Evolutionary conservation across 441 rosid species (phyloP).

Genomic region (Pelargonium cotyledonis): DNA sequence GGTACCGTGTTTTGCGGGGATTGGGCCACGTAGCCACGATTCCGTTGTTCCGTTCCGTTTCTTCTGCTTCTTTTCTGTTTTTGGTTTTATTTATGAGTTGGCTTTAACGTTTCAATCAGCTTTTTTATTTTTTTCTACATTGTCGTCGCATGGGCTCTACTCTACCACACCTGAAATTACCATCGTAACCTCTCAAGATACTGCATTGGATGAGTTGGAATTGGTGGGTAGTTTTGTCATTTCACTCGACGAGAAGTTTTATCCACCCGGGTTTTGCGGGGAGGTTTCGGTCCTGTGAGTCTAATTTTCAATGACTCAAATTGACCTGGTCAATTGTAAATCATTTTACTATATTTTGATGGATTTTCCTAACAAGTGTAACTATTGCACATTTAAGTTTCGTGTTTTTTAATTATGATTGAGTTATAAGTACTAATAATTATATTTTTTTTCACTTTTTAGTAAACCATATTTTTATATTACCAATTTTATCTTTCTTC

Average conservation of each 20-base stretch:
- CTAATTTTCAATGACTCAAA: no score
- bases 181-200: conserved; percentile 3
- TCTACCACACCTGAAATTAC: not conserved
- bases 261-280: conserved; percentile 23
- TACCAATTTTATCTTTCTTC: no score
- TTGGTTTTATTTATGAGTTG: not conserved
- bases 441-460: no score
- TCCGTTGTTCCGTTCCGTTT: conserved; percentile 16
- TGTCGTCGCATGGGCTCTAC: not conserved
- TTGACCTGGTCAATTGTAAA: no score
- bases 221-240: conserved; percentile 16
- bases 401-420: no score
- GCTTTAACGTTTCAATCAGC: not conserved
- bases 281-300: conserved; percentile 20
- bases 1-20: not conserved
- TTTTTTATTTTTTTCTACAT: not conserved
- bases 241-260: not conserved
- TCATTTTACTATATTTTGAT: no score
- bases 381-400: no score
- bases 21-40: conserved; percentile 7
- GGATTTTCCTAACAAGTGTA: no score
- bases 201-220: no score
- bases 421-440: no score
- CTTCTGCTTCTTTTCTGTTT: conserved; percentile 12
- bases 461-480: no score